Evolutionary conservation across 2,329 filamentous ascomycete species (phyloP), one percentile per base, ranked within the genome.

Genomic region (Aspergillus candidus): DNA sequence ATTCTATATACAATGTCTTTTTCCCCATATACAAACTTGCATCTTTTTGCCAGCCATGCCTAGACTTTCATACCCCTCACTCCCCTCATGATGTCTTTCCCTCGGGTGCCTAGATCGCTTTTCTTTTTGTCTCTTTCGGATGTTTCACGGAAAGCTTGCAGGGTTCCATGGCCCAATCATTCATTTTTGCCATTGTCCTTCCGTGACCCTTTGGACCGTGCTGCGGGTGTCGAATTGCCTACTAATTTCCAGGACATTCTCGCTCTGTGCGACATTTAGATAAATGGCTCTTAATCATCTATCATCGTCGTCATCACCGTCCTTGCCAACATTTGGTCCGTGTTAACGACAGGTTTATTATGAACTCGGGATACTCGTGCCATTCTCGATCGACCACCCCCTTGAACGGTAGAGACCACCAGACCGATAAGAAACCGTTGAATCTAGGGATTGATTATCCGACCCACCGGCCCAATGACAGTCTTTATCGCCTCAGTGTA

Each of bases 401-500:
- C 8, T 27, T 6, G 8, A 27, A 27, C 22, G 22, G 8, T 27
- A 27, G 22, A 18, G 18, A 18, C 18, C 4, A 18, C 18, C 18
- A 18, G 6, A 27, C 22, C 22, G 18, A 18, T 18, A 18, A 27
- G 7, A 27, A 5, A 27, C 22, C 22, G 7, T 27, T 27, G 7
- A 27, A 27, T 27, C 22, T 27, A 15, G 38, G 31, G 15, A 42
- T 41, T 18, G 32, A 32, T 40, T n/a, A 11, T 13, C 32, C 36
- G 33, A 14, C 22, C 3, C 34, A 11, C 38, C 33, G 29, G 32
- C 41, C 22, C 48, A 52, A 66, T 65, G 62, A 62, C 62, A 39
- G 54, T 62, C 40, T 63, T 62, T 47, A 54, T 65, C 38, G 62
- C 56, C n/a, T 65, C 62, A 22, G 52, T 66, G 62, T 66, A 51